Evolutionary conservation across 2,329 filamentous ascomycete species (phyloP), one percentile per base, ranked within the genome.

Genomic region (Colletotrichum cordylinicola): DNA sequence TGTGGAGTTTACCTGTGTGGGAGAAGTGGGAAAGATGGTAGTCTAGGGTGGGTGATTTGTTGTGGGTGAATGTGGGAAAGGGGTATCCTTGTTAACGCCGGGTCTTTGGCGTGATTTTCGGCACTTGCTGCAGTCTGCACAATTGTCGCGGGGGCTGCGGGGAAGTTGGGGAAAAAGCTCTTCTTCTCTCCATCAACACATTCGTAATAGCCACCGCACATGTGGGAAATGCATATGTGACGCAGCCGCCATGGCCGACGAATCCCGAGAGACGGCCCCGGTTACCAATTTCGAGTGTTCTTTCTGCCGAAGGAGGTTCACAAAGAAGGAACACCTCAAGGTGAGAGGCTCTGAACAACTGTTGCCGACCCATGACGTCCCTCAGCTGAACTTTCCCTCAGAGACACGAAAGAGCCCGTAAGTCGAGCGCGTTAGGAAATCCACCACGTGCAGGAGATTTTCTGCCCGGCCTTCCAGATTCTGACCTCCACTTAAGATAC

Each of bases 381-480:
- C 15, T 13, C 33, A 31, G 31, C 67, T 69, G 52, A 69, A 58
- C n/a, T 18, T 16, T 29, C 21, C 8, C 58, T 33, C 13, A 69
- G 67, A 69, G 67, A 69, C 67, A 69, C 55, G 67, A 69, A 69
- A 27, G 67, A 69, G 67, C 52, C 48, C 67, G 67, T 69, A 35
- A 39, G 67, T 69, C n/a, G n/a, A 31, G 31, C 31, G n/a, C 35
- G 21, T 35, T 6, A 29, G n/a, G 18, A 37, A 8, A 39, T 6
- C 15, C 33, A 15, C 7, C 8, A 6, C 10, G 43, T 6, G n/a
- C 1, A 21, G n/a, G 10, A 6, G n/a, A 52, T 8, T 43, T 55
- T 15, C 33, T 21, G 48, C 16, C n/a, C n/a, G 8, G 31, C 27
- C n/a, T 16, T 16, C 21, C 21, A 13, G 12, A 24, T 31, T n/a